A percentile compares a stretch with the other conserved stretches of the same genome.
These are phyloP conservation scores for Neoscytalidium dimidiatum DNA, from an alignment of 2,329 filamentous ascomycete genomes.

Conservation along the genomic window DNA sequence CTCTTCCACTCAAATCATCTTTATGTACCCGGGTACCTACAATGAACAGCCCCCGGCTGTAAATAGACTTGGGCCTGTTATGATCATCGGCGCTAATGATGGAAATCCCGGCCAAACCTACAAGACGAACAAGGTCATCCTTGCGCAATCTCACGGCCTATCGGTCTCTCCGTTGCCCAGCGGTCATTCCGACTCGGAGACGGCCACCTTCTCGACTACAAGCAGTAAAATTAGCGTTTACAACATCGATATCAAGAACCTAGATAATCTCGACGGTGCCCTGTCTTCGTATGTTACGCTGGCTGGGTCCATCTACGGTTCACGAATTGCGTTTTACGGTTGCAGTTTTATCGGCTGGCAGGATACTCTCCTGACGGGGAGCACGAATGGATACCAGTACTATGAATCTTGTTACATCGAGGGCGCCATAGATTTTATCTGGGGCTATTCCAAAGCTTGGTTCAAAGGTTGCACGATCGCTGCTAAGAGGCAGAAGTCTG, in stretches of 20 bases:
- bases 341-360: constrained; percentile 57
- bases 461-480: constrained; percentile 35
- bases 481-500: constrained; percentile 17
- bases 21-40: constrained; percentile 60
- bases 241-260: constrained; percentile 60
- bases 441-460: constrained; percentile 53
- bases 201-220: constrained; percentile 46
- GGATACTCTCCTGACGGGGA: constrained; percentile 45
- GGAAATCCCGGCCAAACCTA: constrained; percentile 46
- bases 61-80: constrained; percentile 48
- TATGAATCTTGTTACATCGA: constrained; percentile 58
- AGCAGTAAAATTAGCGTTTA: constrained; percentile 57
- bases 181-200: constrained; percentile 49
- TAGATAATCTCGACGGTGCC: constrained; percentile 45
- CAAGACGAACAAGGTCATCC: constrained; percentile 56
- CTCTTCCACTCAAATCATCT: constrained; percentile 55
- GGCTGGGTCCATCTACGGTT: background rate
- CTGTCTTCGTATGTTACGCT: constrained; percentile 39
- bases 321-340: constrained; percentile 47
- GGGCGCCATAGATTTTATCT: constrained; percentile 60
- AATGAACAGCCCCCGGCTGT: constrained; percentile 58
- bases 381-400: constrained; percentile 51
- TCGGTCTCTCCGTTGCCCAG: background rate
- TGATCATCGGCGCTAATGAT: constrained; percentile 60
- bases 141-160: constrained; percentile 39